Conservation (phyloP, 768 basidiomycete genomes). For the Strobilomyces confusus region DNA sequence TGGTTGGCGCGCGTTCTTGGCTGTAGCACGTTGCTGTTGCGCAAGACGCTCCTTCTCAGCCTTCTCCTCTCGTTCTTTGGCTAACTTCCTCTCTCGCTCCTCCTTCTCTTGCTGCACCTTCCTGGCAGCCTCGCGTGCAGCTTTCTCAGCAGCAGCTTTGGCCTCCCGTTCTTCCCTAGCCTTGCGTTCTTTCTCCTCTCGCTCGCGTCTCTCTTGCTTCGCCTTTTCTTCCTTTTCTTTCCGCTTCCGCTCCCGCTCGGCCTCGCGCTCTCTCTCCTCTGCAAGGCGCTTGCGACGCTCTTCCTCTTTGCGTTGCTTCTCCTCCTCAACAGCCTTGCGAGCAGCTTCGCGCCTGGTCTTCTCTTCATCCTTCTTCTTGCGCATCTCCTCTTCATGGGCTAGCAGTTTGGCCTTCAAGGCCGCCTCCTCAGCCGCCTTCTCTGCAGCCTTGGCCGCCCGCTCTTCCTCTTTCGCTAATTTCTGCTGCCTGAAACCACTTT, state of each 20-base stretch:
- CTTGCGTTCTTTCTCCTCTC: conserved; percentile 63
- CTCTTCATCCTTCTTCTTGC: conserved; percentile 85
- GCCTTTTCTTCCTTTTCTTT: conserved; percentile 69
- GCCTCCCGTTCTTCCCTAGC: conserved; percentile 63
- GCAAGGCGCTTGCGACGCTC: conserved; percentile 70
- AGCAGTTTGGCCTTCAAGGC: conserved; percentile 70
- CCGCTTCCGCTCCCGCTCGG: conserved; percentile 68
- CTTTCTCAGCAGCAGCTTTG: conserved; percentile 47
- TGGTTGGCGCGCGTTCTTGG: too few species aligned
- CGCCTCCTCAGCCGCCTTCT: conserved; percentile 84
- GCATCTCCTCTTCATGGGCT: conserved; percentile 75
- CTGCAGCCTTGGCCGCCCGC: conserved; percentile 75
- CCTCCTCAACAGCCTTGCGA: conserved; percentile 75
- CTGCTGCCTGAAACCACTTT: conserved; percentile 58
- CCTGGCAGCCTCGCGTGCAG: conserved; percentile 33
- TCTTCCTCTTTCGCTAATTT: conserved; percentile 93
- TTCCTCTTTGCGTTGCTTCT: conserved; percentile 78
- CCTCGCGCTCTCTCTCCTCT: conserved; percentile 78
- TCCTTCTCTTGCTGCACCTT: conserved; percentile 54
- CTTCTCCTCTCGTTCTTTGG: conserved; percentile 62
- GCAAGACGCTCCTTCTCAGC: conserved; percentile 43
- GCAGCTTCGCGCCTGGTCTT: conserved; percentile 70
- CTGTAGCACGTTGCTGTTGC: conserved; percentile 49
- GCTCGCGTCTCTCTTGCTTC: conserved; percentile 47
- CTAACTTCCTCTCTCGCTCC: conserved; percentile 63